These are phyloP conservation scores for Juncus effusus DNA, from an alignment of 176 grass and related monocot genomes.

Conservation along the genomic window DNA sequence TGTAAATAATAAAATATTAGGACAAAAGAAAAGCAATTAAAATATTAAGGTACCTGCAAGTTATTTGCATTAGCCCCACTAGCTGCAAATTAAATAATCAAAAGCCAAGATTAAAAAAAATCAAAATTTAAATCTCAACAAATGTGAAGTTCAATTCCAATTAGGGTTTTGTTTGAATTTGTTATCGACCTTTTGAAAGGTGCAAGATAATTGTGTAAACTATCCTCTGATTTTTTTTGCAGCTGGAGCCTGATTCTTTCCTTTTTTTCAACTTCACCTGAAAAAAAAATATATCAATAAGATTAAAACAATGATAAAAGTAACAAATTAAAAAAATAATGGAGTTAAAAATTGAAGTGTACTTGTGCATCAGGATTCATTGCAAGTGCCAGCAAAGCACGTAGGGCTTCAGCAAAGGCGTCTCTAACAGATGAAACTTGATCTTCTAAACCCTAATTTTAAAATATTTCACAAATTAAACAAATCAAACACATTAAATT, in stretches of 20 bases:
- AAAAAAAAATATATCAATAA: slow-evolving; percentile 26
- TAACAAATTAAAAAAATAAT: too few species aligned
- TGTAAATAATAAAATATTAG: slow-evolving; percentile 13
- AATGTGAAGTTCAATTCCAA: too few species aligned
- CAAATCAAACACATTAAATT: too few species aligned
- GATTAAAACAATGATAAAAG: slow-evolving; percentile 27
- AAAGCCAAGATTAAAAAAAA: slow-evolving; percentile 1
- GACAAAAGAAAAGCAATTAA: slow-evolving; percentile 14
- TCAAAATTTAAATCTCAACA: too few species aligned
- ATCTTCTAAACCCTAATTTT: slow-evolving; percentile 86
- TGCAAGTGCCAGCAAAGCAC: slow-evolving; percentile 95
- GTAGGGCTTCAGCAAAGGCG: slow-evolving; percentile 96
- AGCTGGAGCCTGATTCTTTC: slow-evolving; percentile 54
- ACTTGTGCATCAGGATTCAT: slow-evolving; percentile 92
- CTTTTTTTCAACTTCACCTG: slow-evolving; percentile 67
- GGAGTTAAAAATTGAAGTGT: slow-evolving; percentile 30
- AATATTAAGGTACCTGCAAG: slow-evolving; percentile 60
- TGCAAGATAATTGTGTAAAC: slow-evolving; percentile 74
- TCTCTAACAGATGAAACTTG: slow-evolving; percentile 75
- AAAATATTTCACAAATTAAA: too few species aligned
- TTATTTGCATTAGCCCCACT: slow-evolving; percentile 64
- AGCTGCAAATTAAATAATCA: slow-evolving; percentile 67
- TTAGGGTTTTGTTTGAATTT: slow-evolving; percentile 26
- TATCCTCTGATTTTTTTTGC: slow-evolving; percentile 87
- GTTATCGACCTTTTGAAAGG: slow-evolving; percentile 99